phyloP scores from a whole-genome alignment of 1,139 yeast species.

The Blastobotrys indianensis region DNA sequence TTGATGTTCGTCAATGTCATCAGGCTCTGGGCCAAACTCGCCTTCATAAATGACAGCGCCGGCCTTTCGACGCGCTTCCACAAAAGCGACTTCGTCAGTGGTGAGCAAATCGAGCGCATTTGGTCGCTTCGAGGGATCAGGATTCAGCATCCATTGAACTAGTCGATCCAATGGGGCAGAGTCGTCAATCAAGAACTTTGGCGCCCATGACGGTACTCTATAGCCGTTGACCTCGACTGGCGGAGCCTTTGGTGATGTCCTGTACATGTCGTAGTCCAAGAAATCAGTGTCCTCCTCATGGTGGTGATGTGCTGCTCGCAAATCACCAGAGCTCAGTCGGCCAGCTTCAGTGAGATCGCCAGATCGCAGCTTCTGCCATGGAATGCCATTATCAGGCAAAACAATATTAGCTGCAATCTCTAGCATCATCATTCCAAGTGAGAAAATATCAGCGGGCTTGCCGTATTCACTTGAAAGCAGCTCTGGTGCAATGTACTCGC shows the following conservation, averaged over 20 bases:
- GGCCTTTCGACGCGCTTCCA: slow-evolving; percentile 78
- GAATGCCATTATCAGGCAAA: slow-evolving; percentile 92
- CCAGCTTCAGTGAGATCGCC: slow-evolving; percentile 98
- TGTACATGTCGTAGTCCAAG: slow-evolving; percentile 3
- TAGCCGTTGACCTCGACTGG: background rate
- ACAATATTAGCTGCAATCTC: slow-evolving; percentile 96
- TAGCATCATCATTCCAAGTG: slow-evolving; percentile 83
- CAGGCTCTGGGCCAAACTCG: slow-evolving; percentile 79
- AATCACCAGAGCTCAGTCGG: slow-evolving; percentile 64
- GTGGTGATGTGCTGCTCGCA: slow-evolving; percentile 26
- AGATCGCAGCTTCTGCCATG: slow-evolving; percentile 93
- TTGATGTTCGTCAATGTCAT: slow-evolving; percentile 10
- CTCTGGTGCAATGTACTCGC: slow-evolving; percentile 98
- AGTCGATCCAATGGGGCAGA: slow-evolving; percentile 67
- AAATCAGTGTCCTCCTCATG: slow-evolving; percentile 17
- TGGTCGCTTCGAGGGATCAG: slow-evolving; percentile 79
- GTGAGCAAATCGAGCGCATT: slow-evolving; percentile 63
- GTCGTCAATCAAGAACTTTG: slow-evolving; percentile 71
- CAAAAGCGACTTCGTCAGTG: slow-evolving; percentile 67
- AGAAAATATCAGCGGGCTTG: slow-evolving; percentile 90
- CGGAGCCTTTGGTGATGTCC: slow-evolving; percentile 5
- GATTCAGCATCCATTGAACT: slow-evolving; percentile 86
- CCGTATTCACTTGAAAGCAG: slow-evolving; percentile 81
- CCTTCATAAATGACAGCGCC: slow-evolving; percentile 97
- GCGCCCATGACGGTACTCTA: slow-evolving; percentile 53